Evolutionary conservation across 2,329 filamentous ascomycete species (phyloP), one percentile per base, ranked within the genome.

Genomic region (Botrytis pseudocinerea): DNA sequence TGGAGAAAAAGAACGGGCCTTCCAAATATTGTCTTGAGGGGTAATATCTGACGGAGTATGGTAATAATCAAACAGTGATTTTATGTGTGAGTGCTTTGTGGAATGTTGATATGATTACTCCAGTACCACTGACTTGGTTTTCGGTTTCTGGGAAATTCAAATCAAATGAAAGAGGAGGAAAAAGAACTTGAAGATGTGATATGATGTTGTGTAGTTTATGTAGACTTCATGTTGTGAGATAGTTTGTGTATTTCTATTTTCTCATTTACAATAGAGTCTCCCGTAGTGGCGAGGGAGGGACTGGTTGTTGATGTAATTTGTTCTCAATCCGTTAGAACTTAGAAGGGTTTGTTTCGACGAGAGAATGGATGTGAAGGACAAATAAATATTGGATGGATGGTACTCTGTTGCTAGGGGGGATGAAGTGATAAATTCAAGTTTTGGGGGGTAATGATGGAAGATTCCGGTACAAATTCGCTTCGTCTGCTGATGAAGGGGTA

Each of bases 401-500:
- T 46, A 72, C 61, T 28, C 46, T 59, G 70, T 72, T 72, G 70
- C 62, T 40, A 66, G 38, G 70, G 70, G 60, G 28, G 16, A 68
- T 57, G 35, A 28, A 42, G 48, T 48, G 28, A 32, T 48, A 9
- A 18, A 48, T 35, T 46, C n/a, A 68, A 57, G n/a, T 40, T 42
- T 28, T 35, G 65, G 32, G 44, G 48, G 69, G 60, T n/a, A 48
- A 38, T n/a, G 35, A 35, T 38, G 40, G 57, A 70, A 51, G 69
- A 51, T 51, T 66, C 61, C 69, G 69, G 44, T 35, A 38, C 42
- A 57, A 42, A 48, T 51, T 63, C 46, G 51, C 60, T 64, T 54
- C 60, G 69, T 71, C 44, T 72, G 70, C 70, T 72, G 70, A 72
- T 72, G 62, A 71, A 71, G 44, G 44, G 68, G 68, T 42, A 35